Percentiles rank a stretch among this genome's conserved stretches.
phyloP scores from a whole-genome alignment of 352 stramenopile genomes.

The Pythium coloratum region DNA sequence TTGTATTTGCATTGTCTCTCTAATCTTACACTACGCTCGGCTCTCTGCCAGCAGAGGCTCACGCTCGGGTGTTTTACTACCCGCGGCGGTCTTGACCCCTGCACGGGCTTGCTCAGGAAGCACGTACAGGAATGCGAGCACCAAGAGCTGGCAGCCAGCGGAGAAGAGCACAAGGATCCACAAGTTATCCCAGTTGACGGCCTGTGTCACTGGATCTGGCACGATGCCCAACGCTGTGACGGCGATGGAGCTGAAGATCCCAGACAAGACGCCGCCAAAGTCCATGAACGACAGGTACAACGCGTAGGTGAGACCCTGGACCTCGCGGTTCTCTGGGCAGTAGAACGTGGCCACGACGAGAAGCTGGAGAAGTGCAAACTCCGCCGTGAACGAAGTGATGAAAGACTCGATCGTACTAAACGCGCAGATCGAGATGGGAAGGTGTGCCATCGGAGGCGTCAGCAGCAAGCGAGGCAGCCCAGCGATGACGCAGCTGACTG shows the following conservation, averaged over 20 bases:
- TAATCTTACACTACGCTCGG: conserved; percentile 11
- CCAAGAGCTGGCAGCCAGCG: conserved; percentile 55
- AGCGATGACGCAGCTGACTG: conserved; percentile 58
- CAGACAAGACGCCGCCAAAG: conserved; percentile 76
- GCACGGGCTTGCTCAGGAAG: conserved; percentile 63
- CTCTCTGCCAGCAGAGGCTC: conserved; percentile 45
- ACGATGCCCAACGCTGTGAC: conserved; percentile 63
- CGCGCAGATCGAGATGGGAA: conserved; percentile 67
- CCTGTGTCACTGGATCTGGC: conserved; percentile 47
- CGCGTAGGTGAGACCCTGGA: conserved; percentile 78
- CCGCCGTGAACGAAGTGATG: conserved; percentile 71
- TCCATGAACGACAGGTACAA: conserved; percentile 86
- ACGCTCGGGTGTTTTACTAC: conserved; percentile 44
- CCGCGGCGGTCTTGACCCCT: conserved; percentile 7
- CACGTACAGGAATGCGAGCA: conserved; percentile 69
- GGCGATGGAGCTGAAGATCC: conserved; percentile 54
- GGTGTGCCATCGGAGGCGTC: conserved; percentile 46
- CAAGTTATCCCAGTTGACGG: conserved; percentile 61
- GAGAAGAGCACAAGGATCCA: conserved; percentile 65
- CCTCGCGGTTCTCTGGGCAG: conserved; percentile 48
- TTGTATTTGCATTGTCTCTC: neutral
- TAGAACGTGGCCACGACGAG: conserved; percentile 86
- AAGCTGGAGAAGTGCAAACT: conserved; percentile 81
- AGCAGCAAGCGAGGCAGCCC: conserved; percentile 66
- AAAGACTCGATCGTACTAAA: conserved; percentile 73